These are phyloP conservation scores for Pyrus betulifolia DNA, from an alignment of 306 rosid species.

Conservation along the genomic window DNA sequence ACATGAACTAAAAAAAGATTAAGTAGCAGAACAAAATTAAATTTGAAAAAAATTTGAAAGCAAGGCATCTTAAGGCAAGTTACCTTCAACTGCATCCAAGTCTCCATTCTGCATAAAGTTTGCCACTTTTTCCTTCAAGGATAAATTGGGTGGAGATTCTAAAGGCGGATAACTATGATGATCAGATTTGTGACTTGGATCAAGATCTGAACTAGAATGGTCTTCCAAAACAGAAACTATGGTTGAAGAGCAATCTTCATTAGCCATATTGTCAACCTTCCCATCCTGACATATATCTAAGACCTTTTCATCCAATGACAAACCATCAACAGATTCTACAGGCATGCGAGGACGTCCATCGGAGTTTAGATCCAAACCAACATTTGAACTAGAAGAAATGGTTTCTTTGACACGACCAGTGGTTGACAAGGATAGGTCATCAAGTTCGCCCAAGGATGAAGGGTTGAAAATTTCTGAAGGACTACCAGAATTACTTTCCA, in stretches of 20 bases:
- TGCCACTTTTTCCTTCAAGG: conserved; percentile 63
- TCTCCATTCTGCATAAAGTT: conserved; percentile 73
- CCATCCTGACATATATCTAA: conserved; percentile 22
- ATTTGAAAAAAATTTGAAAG: not conserved
- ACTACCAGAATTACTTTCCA: conserved; percentile 24
- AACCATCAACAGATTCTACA: conserved; percentile 16
- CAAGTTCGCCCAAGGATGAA: not conserved
- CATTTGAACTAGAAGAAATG: not conserved
- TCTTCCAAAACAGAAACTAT: conserved; percentile 20
- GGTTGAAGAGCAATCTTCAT: conserved; percentile 20
- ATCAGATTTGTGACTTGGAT: conserved; percentile 16
- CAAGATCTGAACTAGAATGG: conserved; percentile 17
- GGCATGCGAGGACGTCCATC: not conserved
- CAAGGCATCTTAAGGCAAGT: conserved; percentile 1
- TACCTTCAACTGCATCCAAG: conserved; percentile 67
- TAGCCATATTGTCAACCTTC: conserved; percentile 22
- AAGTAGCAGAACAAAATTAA: not conserved
- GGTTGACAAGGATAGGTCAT: conserved; percentile 4
- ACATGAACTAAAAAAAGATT: not conserved
- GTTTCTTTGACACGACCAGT: not conserved
- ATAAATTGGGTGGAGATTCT: conserved; percentile 22
- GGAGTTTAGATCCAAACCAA: conserved; percentile 5
- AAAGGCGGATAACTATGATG: conserved; percentile 20
- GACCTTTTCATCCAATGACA: conserved; percentile 24
- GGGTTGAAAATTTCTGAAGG: not conserved